Percentiles rank a stretch among this genome's conserved stretches.
Evolutionary conservation across 768 basidiomycete species (phyloP).

Genomic region (Suillus fuscotomentosus): DNA sequence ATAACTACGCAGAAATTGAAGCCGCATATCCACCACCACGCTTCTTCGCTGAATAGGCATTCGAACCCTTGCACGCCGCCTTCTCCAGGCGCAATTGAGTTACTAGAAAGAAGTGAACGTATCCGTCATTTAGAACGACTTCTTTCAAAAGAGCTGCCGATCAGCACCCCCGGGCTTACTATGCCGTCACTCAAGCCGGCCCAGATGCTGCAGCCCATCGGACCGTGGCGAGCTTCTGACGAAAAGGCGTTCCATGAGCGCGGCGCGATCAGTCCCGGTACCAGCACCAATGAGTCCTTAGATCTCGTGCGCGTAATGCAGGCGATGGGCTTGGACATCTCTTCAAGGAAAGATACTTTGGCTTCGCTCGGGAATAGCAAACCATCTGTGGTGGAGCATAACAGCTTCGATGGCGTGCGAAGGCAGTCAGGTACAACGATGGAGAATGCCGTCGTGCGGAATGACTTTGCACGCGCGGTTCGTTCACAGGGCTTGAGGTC

Average conservation of each 20-base stretch:
- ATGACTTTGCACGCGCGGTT: no score
- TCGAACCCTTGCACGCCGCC: neutral
- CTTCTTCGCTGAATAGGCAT: neutral
- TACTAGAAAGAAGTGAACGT: neutral
- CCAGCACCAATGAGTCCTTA: neutral
- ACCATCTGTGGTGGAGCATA: neutral
- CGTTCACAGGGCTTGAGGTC: neutral
- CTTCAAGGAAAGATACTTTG: neutral
- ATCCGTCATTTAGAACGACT: neutral
- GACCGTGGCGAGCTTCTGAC: conserved; percentile 1
- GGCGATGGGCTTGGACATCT: neutral
- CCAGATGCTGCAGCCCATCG: neutral
- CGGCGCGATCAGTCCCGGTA: neutral
- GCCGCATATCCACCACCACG: neutral
- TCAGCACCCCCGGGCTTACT: neutral
- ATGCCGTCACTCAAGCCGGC: neutral
- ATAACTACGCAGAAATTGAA: neutral
- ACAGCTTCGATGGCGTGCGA: neutral
- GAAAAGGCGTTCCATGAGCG: neutral
- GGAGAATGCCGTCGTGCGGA: neutral
- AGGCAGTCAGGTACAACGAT: neutral
- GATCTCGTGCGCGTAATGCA: conserved; percentile 2
- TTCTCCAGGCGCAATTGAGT: neutral
- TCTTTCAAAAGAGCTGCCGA: neutral
- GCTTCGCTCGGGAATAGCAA: neutral